Evolutionary conservation across 352 stramenopile species (phyloP), one percentile per base, ranked within the genome.

Genomic region (Pythium guiyangense): DNA sequence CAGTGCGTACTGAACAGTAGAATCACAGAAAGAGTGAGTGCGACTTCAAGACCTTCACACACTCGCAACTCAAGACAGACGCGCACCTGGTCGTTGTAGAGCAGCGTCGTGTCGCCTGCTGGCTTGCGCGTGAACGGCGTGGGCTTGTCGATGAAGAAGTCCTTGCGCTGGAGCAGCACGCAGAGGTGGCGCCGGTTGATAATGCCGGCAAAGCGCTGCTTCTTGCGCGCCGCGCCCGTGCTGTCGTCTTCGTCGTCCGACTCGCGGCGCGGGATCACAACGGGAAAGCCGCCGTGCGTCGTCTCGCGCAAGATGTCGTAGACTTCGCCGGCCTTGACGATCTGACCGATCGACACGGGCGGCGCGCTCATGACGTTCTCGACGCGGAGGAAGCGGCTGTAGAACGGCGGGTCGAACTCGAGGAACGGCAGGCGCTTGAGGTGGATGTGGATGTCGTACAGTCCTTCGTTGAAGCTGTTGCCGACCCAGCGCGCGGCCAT

Each of bases 361-460:
- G 77, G 73, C 18, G 66, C 70, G 37, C 73, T 86, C 84, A 94
- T 94, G 52, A 92, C 83, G 71, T 92, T 90, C 39, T 84, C 49
- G 0, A 76, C 81, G n/a, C 84, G 77, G 25, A 94, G 66, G 63
- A 86, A 94, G 6, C 79, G 72, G 0, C 74, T 69, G 59, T 91
- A 90, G 56, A 84, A 89, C 5, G 92, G 93, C 12, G 96, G 88
- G 52, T 98, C 92, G 20, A 96, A 96, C 65, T 99, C 94, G 35
- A 99, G 74, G 71, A 99, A 99, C 27, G 95, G 94, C 63, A 99
- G 84, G 56, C 96, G 73, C 62, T 98, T 98, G 46, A 99, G 73
- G 64, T 98, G 87, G 64, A 99, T 99, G 67, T 99, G 96, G 59
- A 99, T 98, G 71, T 99, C 97, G 74, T 99, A 99, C 26, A 99